These are phyloP conservation scores for Ophiostoma novo-ulmi DNA, from an alignment of 2,329 filamentous ascomycete genomes.

Conservation along the genomic window DNA sequence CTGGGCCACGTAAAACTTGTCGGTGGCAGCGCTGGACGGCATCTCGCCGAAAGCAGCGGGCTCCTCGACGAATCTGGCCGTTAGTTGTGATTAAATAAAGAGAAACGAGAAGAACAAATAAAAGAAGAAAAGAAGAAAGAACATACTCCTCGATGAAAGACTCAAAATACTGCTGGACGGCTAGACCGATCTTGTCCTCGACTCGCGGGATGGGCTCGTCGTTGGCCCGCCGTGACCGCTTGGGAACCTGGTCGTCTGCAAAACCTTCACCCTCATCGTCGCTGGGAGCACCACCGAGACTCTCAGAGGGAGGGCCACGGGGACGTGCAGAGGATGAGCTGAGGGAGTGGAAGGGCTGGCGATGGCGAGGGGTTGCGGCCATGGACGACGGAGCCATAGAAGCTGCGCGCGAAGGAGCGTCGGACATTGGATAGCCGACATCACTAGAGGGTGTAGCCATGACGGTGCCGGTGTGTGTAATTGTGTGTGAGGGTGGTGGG, in stretches of 20 bases:
- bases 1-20: constrained; percentile 81
- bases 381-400: constrained; percentile 32
- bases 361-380: constrained; percentile 40
- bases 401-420: constrained; percentile 41
- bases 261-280: constrained; percentile 60
- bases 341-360: constrained; percentile 37
- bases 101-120: background rate
- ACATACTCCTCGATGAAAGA: constrained; percentile 70
- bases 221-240: constrained; percentile 45
- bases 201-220: constrained; percentile 59
- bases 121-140: too few relatives aligned
- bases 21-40: constrained; percentile 62
- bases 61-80: constrained; percentile 60
- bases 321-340: constrained; percentile 52
- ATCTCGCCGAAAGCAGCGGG: constrained; percentile 58
- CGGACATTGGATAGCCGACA: constrained; percentile 53
- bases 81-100: background rate
- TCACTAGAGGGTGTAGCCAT: constrained; percentile 53
- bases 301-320: constrained; percentile 59
- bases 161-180: constrained; percentile 71
- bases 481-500: background rate
- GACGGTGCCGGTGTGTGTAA: constrained; percentile 23
- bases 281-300: constrained; percentile 50
- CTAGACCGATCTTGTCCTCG: constrained; percentile 69
- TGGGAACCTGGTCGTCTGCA: constrained; percentile 59